Base-by-base conservation (phyloP, 805 yeast genomes). In the Spencermartinsiella europaea region DNA sequence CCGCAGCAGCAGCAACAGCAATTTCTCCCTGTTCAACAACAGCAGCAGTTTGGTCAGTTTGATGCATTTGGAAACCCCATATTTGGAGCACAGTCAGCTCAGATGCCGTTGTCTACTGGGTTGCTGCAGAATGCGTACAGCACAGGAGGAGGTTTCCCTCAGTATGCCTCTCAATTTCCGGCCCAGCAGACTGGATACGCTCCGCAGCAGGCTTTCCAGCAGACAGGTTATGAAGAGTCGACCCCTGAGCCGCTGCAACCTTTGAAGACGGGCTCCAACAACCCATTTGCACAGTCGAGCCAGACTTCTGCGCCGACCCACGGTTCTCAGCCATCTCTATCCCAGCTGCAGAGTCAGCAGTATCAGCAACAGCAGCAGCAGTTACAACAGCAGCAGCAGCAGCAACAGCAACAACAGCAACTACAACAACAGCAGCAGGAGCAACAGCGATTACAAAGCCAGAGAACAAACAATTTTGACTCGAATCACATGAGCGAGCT, bases 61-160 rank as follows among this genome's bases (percentile, higher is more conserved):
- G 86, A 82, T 61, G 70, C 80, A 75, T 80, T 77, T 66, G 87
- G 86, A 34, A 80, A 81, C 60, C 85, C 86, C 28, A 79, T 50
- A 10, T 47, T 44, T 33, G 44, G 63, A 62, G 44, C 46, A 34
- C 56, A 57, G 45, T 7, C 12, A 7, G 72, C 64, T 39, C 70
- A 68, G 51, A 71, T 69, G 50, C 70, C 80, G 28, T 70, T 79
- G 72, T 64, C 64, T 25, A 79, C 85, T 2, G 84, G 84, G 0
- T 69, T 68, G 48, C 66, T 76, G 45, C 79, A 73, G 53, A 70
- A 71, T 48, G 75, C 75, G 1, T 70, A 72, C 51, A 49, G 63
- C 25, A 56, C 59, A 5, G 57, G 57, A 10, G 45, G 46, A n/a
- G 48, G 21, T 7, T 47, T 46, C 31, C 55, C 52, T 12, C 51